Evolutionary conservation across 129 eudicot genomes (phyloP).

Genomic region (Chrysanthemum seticuspe): DNA sequence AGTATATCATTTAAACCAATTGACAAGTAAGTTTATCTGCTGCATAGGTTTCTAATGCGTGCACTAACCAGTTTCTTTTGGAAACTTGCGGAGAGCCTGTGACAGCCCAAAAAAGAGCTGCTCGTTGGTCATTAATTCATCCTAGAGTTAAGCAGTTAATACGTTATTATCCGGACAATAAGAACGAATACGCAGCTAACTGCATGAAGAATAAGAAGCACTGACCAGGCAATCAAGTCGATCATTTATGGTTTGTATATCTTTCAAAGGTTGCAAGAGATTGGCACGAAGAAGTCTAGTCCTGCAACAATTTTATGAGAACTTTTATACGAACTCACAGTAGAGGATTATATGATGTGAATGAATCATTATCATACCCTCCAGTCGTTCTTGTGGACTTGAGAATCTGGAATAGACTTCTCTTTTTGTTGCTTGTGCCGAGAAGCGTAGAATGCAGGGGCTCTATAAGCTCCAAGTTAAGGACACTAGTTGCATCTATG

Average conservation of each 20-base stretch:
- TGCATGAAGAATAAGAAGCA: too few relatives aligned
- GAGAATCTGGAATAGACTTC: constrained; percentile 90
- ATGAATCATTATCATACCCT: constrained; percentile 58
- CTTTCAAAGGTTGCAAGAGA: too few relatives aligned
- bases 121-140: too few relatives aligned
- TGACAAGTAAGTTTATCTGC: background rate
- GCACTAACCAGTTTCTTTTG: constrained; percentile 88
- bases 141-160: too few relatives aligned
- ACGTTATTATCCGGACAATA: too few relatives aligned
- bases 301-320: constrained; percentile 42
- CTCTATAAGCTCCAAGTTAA: too few relatives aligned
- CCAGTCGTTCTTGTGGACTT: constrained; percentile 90
- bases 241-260: too few relatives aligned
- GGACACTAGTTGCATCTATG: constrained; percentile 59
- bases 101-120: too few relatives aligned
- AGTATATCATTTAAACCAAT: background rate
- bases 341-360: background rate
- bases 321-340: background rate
- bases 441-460: constrained; percentile 62
- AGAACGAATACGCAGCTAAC: too few relatives aligned
- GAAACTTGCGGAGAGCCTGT: constrained; percentile 49
- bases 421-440: constrained; percentile 91
- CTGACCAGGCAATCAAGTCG: too few relatives aligned
- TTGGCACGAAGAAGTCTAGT: constrained; percentile 17
- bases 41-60: background rate